Percentiles rank a stretch among this genome's conserved stretches.
phyloP scores from a whole-genome alignment of 129 eudicot species.

The Lactuca saligna region DNA sequence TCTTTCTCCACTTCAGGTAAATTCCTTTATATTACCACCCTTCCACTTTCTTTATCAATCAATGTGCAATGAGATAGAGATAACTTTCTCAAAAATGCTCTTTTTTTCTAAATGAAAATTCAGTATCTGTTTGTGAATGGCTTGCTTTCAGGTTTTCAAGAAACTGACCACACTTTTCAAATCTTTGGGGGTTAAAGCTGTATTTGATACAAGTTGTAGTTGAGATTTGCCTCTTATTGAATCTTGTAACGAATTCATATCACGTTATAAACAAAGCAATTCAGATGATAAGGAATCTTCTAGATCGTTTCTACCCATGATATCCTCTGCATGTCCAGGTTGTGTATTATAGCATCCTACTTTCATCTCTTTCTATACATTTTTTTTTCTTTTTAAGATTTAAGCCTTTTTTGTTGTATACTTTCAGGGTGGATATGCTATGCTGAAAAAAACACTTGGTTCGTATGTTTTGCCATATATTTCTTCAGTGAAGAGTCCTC shows the following conservation, averaged over 20 bases:
- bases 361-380: too few species aligned
- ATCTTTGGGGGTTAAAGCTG: constrained; percentile 81
- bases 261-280: constrained; percentile 65
- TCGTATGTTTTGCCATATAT: constrained; percentile 85
- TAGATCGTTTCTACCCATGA: constrained; percentile 64
- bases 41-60: too few species aligned
- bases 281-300: constrained; percentile 37
- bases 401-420: constrained; percentile 2
- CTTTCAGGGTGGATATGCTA: constrained; percentile 96
- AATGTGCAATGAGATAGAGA: too few species aligned
- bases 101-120: too few species aligned
- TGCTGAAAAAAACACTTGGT: constrained; percentile 98
- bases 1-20: constrained; percentile 74
- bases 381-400: background rate
- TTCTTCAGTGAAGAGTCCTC: constrained; percentile 97
- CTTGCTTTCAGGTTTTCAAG: constrained; percentile 61
- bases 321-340: constrained; percentile 98
- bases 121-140: too few species aligned
- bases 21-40: background rate
- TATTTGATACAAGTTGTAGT: constrained; percentile 92
- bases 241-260: constrained; percentile 86
- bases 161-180: constrained; percentile 88
- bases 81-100: too few species aligned
- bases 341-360: background rate
- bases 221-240: constrained; percentile 83